Evolutionary conservation across 1,284 basidiomycete genomes (phyloP).

Genomic region (Austropuccinia psidii): DNA sequence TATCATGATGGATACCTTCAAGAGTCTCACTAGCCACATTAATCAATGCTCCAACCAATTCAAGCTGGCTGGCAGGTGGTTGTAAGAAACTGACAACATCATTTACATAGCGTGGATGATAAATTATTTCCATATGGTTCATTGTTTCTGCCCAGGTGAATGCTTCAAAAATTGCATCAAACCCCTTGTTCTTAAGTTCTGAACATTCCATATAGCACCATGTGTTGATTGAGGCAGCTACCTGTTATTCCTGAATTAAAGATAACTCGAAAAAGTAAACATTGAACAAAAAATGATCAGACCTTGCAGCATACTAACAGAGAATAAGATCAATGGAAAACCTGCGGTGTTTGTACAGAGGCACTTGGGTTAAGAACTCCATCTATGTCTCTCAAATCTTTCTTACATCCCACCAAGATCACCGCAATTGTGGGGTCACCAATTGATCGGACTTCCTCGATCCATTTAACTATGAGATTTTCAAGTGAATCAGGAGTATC

Average conservation of each 20-base stretch:
- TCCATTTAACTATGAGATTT: constrained; percentile 96
- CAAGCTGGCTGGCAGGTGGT: constrained; percentile 87
- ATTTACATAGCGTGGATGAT: constrained; percentile 89
- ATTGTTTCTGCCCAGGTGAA: constrained; percentile 69
- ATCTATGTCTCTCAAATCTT: constrained; percentile 43
- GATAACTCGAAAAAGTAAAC: constrained; percentile 40
- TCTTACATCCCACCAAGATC: constrained; percentile 51
- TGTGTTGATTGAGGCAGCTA: constrained; percentile 72
- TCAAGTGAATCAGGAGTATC: constrained; percentile 95
- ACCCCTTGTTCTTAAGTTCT: constrained; percentile 63
- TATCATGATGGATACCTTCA: constrained; percentile 90
- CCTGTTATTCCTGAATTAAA: constrained; percentile 65
- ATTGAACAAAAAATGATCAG: background rate
- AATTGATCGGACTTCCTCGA: constrained; percentile 86
- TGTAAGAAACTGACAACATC: constrained; percentile 86
- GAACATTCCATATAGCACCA: constrained; percentile 88
- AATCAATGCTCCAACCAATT: constrained; percentile 66
- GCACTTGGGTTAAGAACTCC: constrained; percentile 30
- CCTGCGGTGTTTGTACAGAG: constrained; percentile 41
- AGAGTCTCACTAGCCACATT: constrained; percentile 88
- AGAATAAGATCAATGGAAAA: constrained; percentile 21
- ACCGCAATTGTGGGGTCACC: constrained; percentile 61
- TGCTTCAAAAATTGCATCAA: constrained; percentile 85
- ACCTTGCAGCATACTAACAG: background rate
- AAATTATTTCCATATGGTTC: constrained; percentile 96